phyloP scores from a whole-genome alignment of 805 yeast species.

The Schwanniomyces pseudopolymorphus region DNA sequence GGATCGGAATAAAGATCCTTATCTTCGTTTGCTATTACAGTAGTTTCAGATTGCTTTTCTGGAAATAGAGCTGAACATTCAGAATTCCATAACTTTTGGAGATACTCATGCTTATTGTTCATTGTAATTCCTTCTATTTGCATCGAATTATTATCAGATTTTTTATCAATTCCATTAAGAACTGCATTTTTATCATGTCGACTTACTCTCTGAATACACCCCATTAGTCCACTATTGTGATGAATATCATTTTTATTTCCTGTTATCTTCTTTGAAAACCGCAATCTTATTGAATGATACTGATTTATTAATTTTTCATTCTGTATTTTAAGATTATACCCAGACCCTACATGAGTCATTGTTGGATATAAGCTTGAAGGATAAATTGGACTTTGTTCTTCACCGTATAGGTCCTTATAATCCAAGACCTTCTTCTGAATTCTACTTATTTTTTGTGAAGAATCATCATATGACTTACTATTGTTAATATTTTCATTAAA shows the following conservation, averaged over 20 bases:
- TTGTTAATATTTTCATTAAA: slow-evolving; percentile 6
- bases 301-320: slow-evolving; percentile 36
- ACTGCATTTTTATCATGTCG: background rate
- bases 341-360: background rate
- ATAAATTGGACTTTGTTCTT: background rate
- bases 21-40: background rate
- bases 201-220: slow-evolving; percentile 21
- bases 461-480: background rate
- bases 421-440: slow-evolving; percentile 37
- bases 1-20: background rate
- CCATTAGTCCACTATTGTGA: slow-evolving; percentile 25
- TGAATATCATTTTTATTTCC: slow-evolving; percentile 6
- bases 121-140: slow-evolving; percentile 1
- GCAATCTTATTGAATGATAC: slow-evolving; percentile 35
- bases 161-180: background rate
- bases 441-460: slow-evolving; percentile 17
- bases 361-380: background rate
- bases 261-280: slow-evolving; percentile 22
- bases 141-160: background rate
- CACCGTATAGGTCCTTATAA: slow-evolving; percentile 19
- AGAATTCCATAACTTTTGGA: slow-evolving; percentile 11
- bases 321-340: slow-evolving; percentile 30
- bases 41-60: background rate
- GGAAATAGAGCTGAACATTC: slow-evolving; percentile 7
- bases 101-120: slow-evolving; percentile 9